A percentile compares a stretch with the other conserved stretches of the same genome.
phyloP scores from a whole-genome alignment of 1,139 yeast genomes.

The Geotrichum siamense region DNA sequence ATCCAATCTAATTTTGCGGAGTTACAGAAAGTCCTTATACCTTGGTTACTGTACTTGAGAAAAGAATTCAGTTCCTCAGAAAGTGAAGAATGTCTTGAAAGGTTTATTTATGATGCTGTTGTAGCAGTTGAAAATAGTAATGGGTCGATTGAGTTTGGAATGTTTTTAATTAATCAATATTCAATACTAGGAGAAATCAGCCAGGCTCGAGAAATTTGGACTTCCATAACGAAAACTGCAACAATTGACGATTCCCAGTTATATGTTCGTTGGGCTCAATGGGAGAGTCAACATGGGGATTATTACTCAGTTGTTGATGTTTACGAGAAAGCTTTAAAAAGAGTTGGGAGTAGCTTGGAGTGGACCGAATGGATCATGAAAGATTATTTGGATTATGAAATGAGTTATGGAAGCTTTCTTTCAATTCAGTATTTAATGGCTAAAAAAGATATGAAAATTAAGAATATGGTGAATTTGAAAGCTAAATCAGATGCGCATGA shows the following conservation, averaged over 20 bases:
- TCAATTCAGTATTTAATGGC: slow-evolving; percentile 28
- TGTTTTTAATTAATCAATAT: slow-evolving; percentile 14
- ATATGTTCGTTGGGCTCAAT: slow-evolving; percentile 44
- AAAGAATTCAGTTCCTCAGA: slow-evolving; percentile 18
- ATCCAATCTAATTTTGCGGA: slow-evolving; percentile 22
- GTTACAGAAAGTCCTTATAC: slow-evolving; percentile 38
- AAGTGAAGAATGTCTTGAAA: slow-evolving; percentile 19
- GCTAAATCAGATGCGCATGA: not conserved
- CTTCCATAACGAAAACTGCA: slow-evolving; percentile 23
- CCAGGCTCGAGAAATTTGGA: slow-evolving; percentile 19
- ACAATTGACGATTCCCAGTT: slow-evolving; percentile 37
- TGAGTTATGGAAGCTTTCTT: slow-evolving; percentile 34
- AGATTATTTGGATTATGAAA: slow-evolving; percentile 42
- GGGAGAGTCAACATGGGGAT: slow-evolving; percentile 36
- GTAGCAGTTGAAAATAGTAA: not conserved
- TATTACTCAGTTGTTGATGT: slow-evolving; percentile 27
- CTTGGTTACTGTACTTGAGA: slow-evolving; percentile 30
- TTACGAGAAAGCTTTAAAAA: slow-evolving; percentile 36
- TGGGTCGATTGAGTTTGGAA: slow-evolving; percentile 1
- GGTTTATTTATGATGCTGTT: slow-evolving; percentile 19
- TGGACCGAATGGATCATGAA: slow-evolving; percentile 47
- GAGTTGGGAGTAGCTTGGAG: slow-evolving; percentile 37
- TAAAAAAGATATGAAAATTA: slow-evolving; percentile 10
- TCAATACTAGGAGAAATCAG: slow-evolving; percentile 12
- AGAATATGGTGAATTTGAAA: slow-evolving; percentile 7